phyloP scores from a whole-genome alignment of 257 asterid species.

The Nyctanthes arbortristis region DNA sequence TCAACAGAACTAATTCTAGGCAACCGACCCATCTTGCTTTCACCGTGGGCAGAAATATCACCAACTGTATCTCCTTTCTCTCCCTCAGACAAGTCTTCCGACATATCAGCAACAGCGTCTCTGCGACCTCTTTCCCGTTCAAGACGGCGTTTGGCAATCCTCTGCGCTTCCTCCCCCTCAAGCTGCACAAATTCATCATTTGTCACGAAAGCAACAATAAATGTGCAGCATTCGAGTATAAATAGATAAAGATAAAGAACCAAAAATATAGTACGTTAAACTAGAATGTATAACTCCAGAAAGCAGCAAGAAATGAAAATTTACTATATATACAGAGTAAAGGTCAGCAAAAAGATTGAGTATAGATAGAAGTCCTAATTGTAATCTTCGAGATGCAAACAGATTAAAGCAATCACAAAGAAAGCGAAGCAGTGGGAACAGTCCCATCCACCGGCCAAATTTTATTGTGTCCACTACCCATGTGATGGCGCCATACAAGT shows the following conservation, averaged over 20 bases:
- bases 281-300: too few species aligned
- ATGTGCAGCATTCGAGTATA: background rate
- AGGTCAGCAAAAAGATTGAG: too few species aligned
- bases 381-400: too few species aligned
- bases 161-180: constrained; percentile 81
- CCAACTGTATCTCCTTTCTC: constrained; percentile 70
- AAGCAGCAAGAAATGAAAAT: too few species aligned
- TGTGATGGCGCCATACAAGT: too few species aligned
- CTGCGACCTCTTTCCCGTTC: constrained; percentile 92
- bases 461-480: too few species aligned
- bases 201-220: constrained; percentile 14
- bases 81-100: constrained; percentile 86
- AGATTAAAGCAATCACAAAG: too few species aligned
- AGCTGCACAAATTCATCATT: constrained; percentile 44
- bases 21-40: constrained; percentile 65
- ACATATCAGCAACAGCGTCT: constrained; percentile 98
- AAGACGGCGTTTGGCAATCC: constrained; percentile 77
- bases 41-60: constrained; percentile 67
- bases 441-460: too few species aligned
- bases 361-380: too few species aligned
- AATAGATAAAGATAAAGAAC: background rate
- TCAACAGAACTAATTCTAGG: constrained; percentile 84
- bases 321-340: too few species aligned
- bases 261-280: background rate
- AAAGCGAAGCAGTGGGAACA: too few species aligned